Base-by-base conservation (phyloP, 257 asterid species). In the Scutellaria galericulata region DNA sequence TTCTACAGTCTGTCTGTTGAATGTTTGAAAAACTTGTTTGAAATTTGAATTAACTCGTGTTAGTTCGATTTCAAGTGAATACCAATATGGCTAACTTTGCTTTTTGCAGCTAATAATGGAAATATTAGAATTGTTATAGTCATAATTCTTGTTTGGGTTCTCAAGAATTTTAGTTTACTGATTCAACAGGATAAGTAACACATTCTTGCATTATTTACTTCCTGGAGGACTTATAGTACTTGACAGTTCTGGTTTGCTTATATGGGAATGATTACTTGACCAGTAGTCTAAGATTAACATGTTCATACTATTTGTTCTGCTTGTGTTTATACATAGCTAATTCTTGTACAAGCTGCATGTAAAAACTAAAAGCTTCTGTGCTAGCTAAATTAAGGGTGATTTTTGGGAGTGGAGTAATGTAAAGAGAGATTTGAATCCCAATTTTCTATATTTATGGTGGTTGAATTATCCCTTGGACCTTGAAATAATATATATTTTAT, bases 401-500 rank as follows among this genome's bases (percentile, higher is more conserved):
- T 12, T 72, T 41, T 13, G 5, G 46, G 1, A 31, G 37, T 31
- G 37, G 37, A 31, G 37, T 31, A 31, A 31, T 2, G 14, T 35
- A 24, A 46, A 14, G 52, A 24, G 31, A 48, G 15, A 52, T n/a
- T 20, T 31, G 40, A 59, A 47, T 7, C 24, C 56, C 15, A 12
- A 64, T 46, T 48, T n/a, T 20, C 22, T 55, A 27, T 59, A 37
- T 20, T 40, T 5, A 35, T 20, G 18, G 47, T 37, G 18, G 9
- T 53, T 54, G 39, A 35, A 27, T 18, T 41, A 20, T 54, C 66
- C 48, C 40, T 60, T 3, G 11, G 24, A 39, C 66, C 64, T 60
- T 71, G 69, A 55, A 27, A 35, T 69, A 59, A 48, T 66, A 51
- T 73, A 12, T 45, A 20, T 67, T 6, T 62, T 59, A 15, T 65